phyloP scores from a whole-genome alignment of 805 yeast genomes.

The Wickerhamiella lipophila region DNA sequence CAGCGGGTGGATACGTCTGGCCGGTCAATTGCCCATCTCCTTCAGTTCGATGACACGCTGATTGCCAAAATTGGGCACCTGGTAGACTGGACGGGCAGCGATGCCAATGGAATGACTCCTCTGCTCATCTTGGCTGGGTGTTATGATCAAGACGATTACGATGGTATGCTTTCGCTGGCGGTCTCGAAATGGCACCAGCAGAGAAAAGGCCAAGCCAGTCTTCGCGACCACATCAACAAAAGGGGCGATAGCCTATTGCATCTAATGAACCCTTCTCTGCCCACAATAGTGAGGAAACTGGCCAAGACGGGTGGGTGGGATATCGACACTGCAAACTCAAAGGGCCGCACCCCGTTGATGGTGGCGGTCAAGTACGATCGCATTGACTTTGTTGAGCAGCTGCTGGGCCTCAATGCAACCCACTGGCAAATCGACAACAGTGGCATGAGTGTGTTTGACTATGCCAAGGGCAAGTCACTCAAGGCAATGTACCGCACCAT shows the following conservation, averaged over 20 bases:
- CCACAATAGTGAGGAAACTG: slow-evolving; percentile 3
- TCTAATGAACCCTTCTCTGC: slow-evolving; percentile 39
- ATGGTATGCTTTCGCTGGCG: slow-evolving; percentile 30
- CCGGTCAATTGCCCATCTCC: slow-evolving; percentile 61
- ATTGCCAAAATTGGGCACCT: slow-evolving; percentile 43
- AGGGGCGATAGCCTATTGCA: slow-evolving; percentile 71
- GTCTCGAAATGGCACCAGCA: slow-evolving; percentile 10
- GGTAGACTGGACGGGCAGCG: slow-evolving; percentile 59
- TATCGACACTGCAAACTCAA: slow-evolving; percentile 48
- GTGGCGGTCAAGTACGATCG: slow-evolving; percentile 58
- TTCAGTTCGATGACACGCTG: slow-evolving; percentile 44
- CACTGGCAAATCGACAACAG: slow-evolving; percentile 26
- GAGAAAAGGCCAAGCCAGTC: slow-evolving; percentile 5
- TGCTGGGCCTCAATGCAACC: slow-evolving; percentile 43
- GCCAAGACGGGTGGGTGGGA: slow-evolving; percentile 30
- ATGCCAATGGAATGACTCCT: slow-evolving; percentile 62
- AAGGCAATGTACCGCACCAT: slow-evolving; percentile 4
- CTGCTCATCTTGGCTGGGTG: slow-evolving; percentile 61
- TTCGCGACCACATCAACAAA: slow-evolving; percentile 50
- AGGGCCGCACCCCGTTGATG: slow-evolving; percentile 57
- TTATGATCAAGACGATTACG: slow-evolving; percentile 63
- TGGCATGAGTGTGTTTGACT: slow-evolving; percentile 27
- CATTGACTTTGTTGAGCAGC: slow-evolving; percentile 40
- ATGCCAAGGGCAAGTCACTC: slow-evolving; percentile 23
- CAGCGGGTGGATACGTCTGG: slow-evolving; percentile 39